Base-by-base conservation (phyloP, 139 green algal genomes). In the Microglena sp. region DNA sequence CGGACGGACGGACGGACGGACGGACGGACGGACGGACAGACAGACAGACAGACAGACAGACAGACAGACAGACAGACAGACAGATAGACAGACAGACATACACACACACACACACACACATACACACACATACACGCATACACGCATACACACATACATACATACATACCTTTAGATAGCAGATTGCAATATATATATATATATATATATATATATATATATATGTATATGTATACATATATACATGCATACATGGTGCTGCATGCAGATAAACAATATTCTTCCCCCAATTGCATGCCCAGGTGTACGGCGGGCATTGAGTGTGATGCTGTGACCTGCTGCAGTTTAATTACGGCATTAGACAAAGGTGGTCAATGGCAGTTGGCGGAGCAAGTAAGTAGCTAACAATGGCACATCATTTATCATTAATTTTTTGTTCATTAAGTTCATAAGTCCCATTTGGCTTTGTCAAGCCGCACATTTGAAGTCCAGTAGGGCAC, bases 341-440 rank as follows among this genome's bases (percentile, higher is more conserved):
- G 89, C 83, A 84, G 71, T 55, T 77, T 95, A 24, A 93, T 95
- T 70, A 88, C 87, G 28, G 89, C 89, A 0, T 71, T 95, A 62
- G 89, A 95, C 79, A 86, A 87, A 33, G 88, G 87, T 24, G 88
- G 87, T 0, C 83, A 92, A 75, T 95, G 89, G 89, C 86, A 92
- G 73, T 75, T 92, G 66, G 88, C 86, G 1, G 87, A 95, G 76
- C 77, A 86, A 74, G 78, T 91, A 35, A n/a, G 43, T 6, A 60
- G 24, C 15, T 18, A 18, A 27, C 18, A 44, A 3, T 3, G 36
- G 34, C 40, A 50, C 11, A 11, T 50, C 18, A 50, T 50, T 11
- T 18, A n/a, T n/a, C n/a, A n/a, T n/a, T n/a, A n/a, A n/a, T n/a
- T n/a, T n/a, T n/a, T n/a, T n/a, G n/a, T n/a, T n/a, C n/a, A n/a